Percentiles rank a stretch among this genome's conserved stretches.
These are phyloP conservation scores for Sporisorium iseilematis-ciliati DNA, from an alignment of 1,284 basidiomycete species.

Conservation along the genomic window DNA sequence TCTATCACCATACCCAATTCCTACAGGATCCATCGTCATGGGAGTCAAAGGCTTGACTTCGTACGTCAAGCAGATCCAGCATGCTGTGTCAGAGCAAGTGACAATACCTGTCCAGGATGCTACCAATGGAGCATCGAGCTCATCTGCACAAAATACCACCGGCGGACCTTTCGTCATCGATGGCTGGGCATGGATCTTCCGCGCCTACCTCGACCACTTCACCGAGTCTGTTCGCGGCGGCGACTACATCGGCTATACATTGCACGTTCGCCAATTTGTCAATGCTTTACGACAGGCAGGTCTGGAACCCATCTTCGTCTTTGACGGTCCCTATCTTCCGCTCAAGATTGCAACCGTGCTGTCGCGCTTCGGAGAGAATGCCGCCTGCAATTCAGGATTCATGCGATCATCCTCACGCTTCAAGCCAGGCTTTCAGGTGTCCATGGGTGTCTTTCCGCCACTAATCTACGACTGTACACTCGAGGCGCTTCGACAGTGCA, in stretches of 20 bases:
- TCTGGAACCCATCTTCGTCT: constrained; percentile 59
- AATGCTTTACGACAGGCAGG: constrained; percentile 32
- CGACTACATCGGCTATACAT: constrained; percentile 45
- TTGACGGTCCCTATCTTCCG: constrained; percentile 57
- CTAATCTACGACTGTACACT: constrained; percentile 48
- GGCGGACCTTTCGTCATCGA: constrained; percentile 52
- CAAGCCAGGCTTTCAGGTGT: constrained; percentile 45
- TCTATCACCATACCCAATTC: constrained; percentile 3
- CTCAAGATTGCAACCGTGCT: constrained; percentile 53
- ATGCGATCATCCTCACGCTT: constrained; percentile 50
- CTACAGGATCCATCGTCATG: constrained; percentile 20
- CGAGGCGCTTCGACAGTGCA: constrained; percentile 34
- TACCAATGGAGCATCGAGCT: constrained; percentile 1
- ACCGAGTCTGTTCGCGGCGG: constrained; percentile 48
- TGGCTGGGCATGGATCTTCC: constrained; percentile 60
- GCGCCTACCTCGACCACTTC: constrained; percentile 49
- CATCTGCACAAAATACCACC: not conserved
- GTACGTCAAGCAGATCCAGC: constrained; percentile 41
- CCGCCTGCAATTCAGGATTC: constrained; percentile 44
- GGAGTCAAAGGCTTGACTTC: constrained; percentile 57
- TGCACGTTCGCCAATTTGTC: constrained; percentile 30
- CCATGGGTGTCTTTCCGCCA: constrained; percentile 49
- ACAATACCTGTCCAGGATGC: constrained; percentile 16
- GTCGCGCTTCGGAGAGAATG: constrained; percentile 24
- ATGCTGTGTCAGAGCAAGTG: constrained; percentile 44